Evolutionary conservation across 352 stramenopile genomes (phyloP), one percentile per base, ranked within the genome.

Genomic region (Globisporangium alternatum): DNA sequence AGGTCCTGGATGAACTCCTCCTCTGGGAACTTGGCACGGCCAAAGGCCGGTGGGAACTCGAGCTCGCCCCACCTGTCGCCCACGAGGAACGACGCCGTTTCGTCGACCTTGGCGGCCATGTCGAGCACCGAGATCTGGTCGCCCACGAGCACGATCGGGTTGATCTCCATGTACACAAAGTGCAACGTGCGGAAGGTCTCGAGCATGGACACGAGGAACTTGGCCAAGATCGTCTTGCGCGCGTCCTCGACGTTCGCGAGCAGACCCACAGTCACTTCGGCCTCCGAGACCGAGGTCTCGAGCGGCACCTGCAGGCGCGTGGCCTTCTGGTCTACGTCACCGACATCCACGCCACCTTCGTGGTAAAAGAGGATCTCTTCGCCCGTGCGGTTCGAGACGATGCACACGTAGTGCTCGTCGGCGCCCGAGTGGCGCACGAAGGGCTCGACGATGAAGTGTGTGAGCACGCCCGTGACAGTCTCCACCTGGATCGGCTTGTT

Each of bases 131-230:
- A 93, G 60, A 98, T 96, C 70, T 91, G 84, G 70, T 97, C 81
- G 15, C 81, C 85, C 15, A 96, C 88, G 6, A 98, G 82, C 62
- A 98, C 96, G 64, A 99, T 94, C 22, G 96, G 96, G 79, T 99
- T 99, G 74, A 99, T 98, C 77, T 99, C 96, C 91, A 98, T 97
- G 82, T 98, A 98, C 25, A 96, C 90, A 76, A 99, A 99, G 80
- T 99, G 97, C 47, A 99, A 76, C 59, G 93, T 92, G 25, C 95
- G 80, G 87, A 98, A 98, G 4, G 93, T 82, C 64, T 93, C 78
- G 44, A 98, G 85, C 66, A 98, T 88, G n/a, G 74, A 76, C 3
- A 91, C 75, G 12, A 98, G 70, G 81, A 98, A 98, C 60, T 81
- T 90, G 57, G 89, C 80, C 15, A 98, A 69, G 60, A 92, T 88